Conservation (phyloP, 176 grass and related monocot species). For the Juncus effusus region DNA sequence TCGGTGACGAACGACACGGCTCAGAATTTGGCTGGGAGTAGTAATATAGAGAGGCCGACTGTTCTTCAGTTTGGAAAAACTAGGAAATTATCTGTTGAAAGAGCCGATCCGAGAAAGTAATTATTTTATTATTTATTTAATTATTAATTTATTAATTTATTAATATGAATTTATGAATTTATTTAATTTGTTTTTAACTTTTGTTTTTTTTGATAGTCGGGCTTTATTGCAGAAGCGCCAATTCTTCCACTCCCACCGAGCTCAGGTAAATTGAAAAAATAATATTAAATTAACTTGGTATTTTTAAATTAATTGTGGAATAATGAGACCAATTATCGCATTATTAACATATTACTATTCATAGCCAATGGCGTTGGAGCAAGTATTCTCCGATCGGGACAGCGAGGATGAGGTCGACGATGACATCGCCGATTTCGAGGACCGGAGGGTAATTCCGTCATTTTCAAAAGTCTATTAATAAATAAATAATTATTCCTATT, state of each 20-base stretch:
- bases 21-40: slow-evolving; percentile 37
- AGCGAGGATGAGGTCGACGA: slow-evolving; percentile 95
- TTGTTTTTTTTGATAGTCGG: slow-evolving; percentile 48
- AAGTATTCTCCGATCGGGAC: slow-evolving; percentile 67
- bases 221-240: slow-evolving; percentile 64
- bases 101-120: slow-evolving; percentile 62
- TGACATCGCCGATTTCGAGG: slow-evolving; percentile 82
- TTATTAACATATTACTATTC: slow-evolving; percentile 10
- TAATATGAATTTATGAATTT: neutral
- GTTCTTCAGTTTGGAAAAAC: slow-evolving; percentile 71
- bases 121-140: slow-evolving; percentile 26
- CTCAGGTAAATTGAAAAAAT: slow-evolving; percentile 44
- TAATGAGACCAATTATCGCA: neutral
- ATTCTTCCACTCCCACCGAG: slow-evolving; percentile 81
- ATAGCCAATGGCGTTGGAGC: slow-evolving; percentile 69
- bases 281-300: no score
- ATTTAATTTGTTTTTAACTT: slow-evolving; percentile 18
- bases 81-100: slow-evolving; percentile 58
- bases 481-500: neutral
- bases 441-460: slow-evolving; percentile 40
- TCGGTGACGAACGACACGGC: slow-evolving; percentile 38
- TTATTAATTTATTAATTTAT: neutral
- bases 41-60: slow-evolving; percentile 35
- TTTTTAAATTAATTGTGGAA: no score
- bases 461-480: neutral